Evolutionary conservation across 148 eudicot genomes (phyloP), one percentile per base, ranked within the genome.

Genomic region (Nepenthes gracilis): DNA sequence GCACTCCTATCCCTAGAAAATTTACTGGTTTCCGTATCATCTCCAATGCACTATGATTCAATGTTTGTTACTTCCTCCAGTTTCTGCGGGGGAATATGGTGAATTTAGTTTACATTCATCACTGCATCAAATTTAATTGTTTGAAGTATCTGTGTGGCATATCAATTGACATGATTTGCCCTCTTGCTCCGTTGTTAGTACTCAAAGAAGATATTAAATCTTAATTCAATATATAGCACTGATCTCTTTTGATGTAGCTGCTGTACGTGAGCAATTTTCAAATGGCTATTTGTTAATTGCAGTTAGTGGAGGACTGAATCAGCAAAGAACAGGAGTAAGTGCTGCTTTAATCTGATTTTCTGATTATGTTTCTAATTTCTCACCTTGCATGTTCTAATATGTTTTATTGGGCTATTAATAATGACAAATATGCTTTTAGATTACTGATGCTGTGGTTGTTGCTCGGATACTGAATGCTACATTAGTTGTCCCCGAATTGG

Each of bases 381-480:
- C 33, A 35, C 15, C 14, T 2, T 12, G n/a, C 5, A 14, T 3
- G 37, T 15, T 45, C 23, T 23, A 23, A 23, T 23, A 23, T 23
- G 23, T 23, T 23, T 23, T 23, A 23, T 23, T 23, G 23, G n/a
- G 57, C 45, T 15, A 36, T 72, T 66, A 36, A 64, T 15, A 11
- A 59, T 61, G 12, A 33, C 35, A 2, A 62, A 60, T 43, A 14
- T 56, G 74, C 64, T 37, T 51, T 60, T 78, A 92, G 98, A 92
- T 92, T 67, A 92, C 96, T 54, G 98, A 92, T 67, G 98, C 98
- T 67, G 96, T 92, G 49, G 95, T 88, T 69, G 98, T 92, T 58
- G 98, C 98, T 35, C 85, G 95, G 65, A 82, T 92, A 74, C 87
- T 92, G 54, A 92, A 92, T 78, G 98, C 98, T 64, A 92, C 98